Evolutionary conservation across 106 monocot species (phyloP).

Genomic region (Dioscorea dumetorum): DNA sequence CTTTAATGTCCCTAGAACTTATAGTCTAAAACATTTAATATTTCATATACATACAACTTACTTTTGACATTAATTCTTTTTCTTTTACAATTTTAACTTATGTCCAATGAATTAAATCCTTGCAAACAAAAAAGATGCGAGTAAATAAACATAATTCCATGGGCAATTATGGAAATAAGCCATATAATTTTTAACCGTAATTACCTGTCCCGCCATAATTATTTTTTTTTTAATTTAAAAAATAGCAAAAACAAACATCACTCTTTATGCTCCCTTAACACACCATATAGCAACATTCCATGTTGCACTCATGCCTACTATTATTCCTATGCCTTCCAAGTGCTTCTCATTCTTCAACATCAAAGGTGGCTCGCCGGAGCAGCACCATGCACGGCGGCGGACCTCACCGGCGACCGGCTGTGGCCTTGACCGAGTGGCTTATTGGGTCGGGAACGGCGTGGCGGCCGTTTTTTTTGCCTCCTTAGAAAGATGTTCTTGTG

Average conservation of each 20-base stretch:
- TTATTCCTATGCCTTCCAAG: not conserved
- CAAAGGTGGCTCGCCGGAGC: not conserved
- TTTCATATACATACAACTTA: not conserved
- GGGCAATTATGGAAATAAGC: not conserved
- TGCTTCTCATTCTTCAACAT: conserved; percentile 7
- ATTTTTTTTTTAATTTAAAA: not conserved
- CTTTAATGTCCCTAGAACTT: not conserved
- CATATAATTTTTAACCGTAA: not conserved
- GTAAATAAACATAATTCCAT: not conserved
- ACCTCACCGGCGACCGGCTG: not conserved
- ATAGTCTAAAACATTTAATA: not conserved
- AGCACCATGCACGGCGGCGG: not conserved
- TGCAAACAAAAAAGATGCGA: not conserved
- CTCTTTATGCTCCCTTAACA: not conserved
- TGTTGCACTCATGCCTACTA: not conserved
- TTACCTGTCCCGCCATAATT: not conserved
- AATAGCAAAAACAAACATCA: not conserved
- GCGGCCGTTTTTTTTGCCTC: conserved; percentile 4
- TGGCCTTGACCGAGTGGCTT: not conserved
- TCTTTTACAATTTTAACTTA: too few species aligned
- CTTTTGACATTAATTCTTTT: too few species aligned
- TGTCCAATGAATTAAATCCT: not conserved
- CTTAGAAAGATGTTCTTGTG: conserved; percentile 5
- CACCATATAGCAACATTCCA: not conserved
- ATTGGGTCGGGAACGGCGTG: conserved; percentile 1